Conservation (phyloP, 306 rosid genomes). For the Potentilla sterilis region DNA sequence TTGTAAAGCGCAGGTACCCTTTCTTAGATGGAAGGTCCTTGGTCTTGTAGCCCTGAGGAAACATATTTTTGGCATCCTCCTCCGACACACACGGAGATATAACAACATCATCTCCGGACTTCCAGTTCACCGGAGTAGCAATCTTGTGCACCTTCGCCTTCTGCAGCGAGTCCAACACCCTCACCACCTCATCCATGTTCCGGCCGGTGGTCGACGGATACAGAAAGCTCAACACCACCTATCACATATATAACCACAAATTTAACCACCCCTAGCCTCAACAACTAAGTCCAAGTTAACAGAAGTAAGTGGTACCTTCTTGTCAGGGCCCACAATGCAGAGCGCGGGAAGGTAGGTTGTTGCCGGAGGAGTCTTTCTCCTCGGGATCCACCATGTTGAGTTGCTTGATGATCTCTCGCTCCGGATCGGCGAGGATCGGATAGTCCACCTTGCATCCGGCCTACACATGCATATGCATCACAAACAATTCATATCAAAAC, state of each 20-base stretch:
- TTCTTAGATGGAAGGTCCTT: slow-evolving; percentile 61
- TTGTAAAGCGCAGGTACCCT: slow-evolving; percentile 60
- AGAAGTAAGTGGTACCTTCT: slow-evolving; percentile 30
- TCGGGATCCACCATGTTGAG: slow-evolving; percentile 91
- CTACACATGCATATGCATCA: slow-evolving; percentile 31
- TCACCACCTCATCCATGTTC: slow-evolving; percentile 83
- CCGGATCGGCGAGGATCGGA: slow-evolving; percentile 64
- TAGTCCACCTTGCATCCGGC: slow-evolving; percentile 61
- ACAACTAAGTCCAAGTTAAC: neutral
- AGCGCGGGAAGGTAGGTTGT: slow-evolving; percentile 64
- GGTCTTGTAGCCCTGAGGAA: slow-evolving; percentile 53
- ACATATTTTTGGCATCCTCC: slow-evolving; percentile 65
- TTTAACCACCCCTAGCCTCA: neutral
- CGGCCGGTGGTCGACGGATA: slow-evolving; percentile 80
- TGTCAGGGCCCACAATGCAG: slow-evolving; percentile 80
- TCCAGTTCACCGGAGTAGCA: slow-evolving; percentile 83
- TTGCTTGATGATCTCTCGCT: slow-evolving; percentile 60
- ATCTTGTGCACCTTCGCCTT: slow-evolving; percentile 53
- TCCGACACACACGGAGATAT: slow-evolving; percentile 48
- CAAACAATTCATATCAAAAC: neutral
- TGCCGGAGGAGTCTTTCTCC: slow-evolving; percentile 53
- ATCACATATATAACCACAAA: neutral
- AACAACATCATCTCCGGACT: slow-evolving; percentile 52
- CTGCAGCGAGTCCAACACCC: slow-evolving; percentile 75
- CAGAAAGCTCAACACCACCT: slow-evolving; percentile 74